phyloP scores from a whole-genome alignment of 2,329 filamentous ascomycete genomes.

The Pseudogymnoascus destructans region DNA sequence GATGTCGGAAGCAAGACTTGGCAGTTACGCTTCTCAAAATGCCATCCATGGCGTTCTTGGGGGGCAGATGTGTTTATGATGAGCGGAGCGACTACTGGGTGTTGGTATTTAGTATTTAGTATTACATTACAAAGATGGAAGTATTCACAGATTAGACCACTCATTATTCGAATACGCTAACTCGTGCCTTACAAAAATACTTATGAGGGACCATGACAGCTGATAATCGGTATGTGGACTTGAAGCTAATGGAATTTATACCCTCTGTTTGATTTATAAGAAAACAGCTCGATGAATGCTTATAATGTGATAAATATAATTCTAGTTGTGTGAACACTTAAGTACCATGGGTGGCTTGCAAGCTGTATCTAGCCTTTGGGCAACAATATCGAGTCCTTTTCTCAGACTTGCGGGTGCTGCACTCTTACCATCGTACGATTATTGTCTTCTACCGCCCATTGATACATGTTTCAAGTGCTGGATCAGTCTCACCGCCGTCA shows the following conservation, averaged over 20 bases:
- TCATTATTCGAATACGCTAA: neutral
- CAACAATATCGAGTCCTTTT: neutral
- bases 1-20: neutral
- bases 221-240: neutral
- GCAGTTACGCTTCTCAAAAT: neutral
- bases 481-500: slow-evolving; percentile 1
- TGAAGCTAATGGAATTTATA: neutral
- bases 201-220: neutral
- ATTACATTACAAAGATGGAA: neutral
- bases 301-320: neutral
- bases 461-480: neutral
- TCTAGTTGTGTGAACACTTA: neutral
- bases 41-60: neutral
- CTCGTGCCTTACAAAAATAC: neutral
- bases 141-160: neutral
- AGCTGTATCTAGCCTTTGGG: neutral
- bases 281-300: neutral
- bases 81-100: neutral
- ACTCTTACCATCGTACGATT: neutral
- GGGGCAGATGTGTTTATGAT: neutral
- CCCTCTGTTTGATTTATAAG: neutral
- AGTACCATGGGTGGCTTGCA: neutral
- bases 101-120: neutral
- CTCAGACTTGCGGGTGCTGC: neutral
- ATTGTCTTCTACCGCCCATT: neutral